Conservation (phyloP, 495 filamentous ascomycete species). For the Podospora conica region DNA sequence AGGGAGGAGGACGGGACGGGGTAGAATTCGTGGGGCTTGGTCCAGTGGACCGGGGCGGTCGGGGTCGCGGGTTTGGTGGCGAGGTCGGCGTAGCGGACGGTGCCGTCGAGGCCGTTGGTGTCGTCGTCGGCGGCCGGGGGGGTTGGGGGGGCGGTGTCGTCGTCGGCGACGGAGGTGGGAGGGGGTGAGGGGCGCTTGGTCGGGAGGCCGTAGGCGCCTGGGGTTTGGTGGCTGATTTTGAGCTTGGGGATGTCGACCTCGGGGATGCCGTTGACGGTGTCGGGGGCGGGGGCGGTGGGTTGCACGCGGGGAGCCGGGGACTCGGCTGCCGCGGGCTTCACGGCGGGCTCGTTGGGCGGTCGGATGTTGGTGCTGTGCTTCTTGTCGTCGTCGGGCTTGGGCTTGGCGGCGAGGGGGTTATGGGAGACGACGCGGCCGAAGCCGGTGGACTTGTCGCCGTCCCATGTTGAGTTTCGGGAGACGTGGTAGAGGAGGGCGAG, state of each 20-base stretch:
- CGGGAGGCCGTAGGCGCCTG: conserved; percentile 23
- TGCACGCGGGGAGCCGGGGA: no score
- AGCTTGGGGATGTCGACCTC: conserved; percentile 34
- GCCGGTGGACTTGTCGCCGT: conserved; percentile 29
- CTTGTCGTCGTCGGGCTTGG: conserved; percentile 3
- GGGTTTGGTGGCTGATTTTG: conserved; percentile 28
- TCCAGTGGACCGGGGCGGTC: conserved; percentile 52
- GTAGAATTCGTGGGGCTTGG: conserved; percentile 63
- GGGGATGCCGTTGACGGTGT: conserved; percentile 17
- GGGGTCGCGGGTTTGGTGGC: neutral
- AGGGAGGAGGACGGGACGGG: conserved; percentile 62
- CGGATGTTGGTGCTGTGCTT: conserved; percentile 6
- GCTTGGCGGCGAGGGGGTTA: neutral
- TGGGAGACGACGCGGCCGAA: neutral
- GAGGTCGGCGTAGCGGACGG: neutral
- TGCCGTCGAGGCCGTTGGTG: neutral
- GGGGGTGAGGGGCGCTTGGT: conserved; percentile 11
- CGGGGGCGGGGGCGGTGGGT: neutral
- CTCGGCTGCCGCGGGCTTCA: neutral
- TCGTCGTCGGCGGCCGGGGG: neutral
- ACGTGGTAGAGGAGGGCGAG: conserved; percentile 63
- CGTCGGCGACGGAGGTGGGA: neutral
- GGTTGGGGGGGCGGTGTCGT: neutral
- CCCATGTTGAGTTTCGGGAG: conserved; percentile 44
- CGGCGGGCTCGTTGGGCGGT: neutral